Base-by-base conservation (phyloP, 164 flowering plant species). In the Pachysandra terminalis region DNA sequence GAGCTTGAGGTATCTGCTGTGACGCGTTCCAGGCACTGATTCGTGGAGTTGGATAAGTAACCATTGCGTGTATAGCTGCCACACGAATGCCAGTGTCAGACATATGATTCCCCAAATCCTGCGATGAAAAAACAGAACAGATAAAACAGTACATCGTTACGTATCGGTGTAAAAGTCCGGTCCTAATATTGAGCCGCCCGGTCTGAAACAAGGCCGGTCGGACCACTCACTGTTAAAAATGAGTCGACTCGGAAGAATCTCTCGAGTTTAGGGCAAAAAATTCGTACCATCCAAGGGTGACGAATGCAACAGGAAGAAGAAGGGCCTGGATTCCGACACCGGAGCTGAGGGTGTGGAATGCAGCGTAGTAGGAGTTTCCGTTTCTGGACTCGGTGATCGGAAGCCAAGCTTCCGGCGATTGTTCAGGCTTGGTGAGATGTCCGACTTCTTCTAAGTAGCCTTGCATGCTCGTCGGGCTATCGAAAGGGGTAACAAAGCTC, bases 271-370 rank as follows among this genome's bases (percentile, higher is more conserved):
- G n/a, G n/a, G n/a, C n/a, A n/a, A n/a, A n/a, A n/a, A n/a, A n/a
- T n/a, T n/a, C n/a, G n/a, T 81, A 92, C 98, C 98, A 88, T 19
- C 98, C 94, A 69, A 92, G 91, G 37, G 77, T 37, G 12, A 87
- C 69, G 78, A 92, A 87, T 56, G 96, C 91, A 13, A 85, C 82
- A 17, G 98, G 96, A 5, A 90, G 87, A 0, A 88, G 71, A 19
- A 92, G 91, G 0, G 91, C 92, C 71, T 90, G 98, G 64, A 84
- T 69, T 6, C 98, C 98, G 64, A 92, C 82, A 1, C 96, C 96
- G 5, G 98, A 84, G 40, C 77, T 77, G 40, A 90, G 79, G 15
- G 78, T 75, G 65, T 92, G 98, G 71, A 90, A 90, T 19, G 88
- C 85, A 0, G 96, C 82, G 49, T 79, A 87, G 65, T 61, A 84